Percentiles rank a stretch among this genome's conserved stretches.
Evolutionary conservation across 768 basidiomycete species (phyloP).

Genomic region (Boletus subcaerulescens): DNA sequence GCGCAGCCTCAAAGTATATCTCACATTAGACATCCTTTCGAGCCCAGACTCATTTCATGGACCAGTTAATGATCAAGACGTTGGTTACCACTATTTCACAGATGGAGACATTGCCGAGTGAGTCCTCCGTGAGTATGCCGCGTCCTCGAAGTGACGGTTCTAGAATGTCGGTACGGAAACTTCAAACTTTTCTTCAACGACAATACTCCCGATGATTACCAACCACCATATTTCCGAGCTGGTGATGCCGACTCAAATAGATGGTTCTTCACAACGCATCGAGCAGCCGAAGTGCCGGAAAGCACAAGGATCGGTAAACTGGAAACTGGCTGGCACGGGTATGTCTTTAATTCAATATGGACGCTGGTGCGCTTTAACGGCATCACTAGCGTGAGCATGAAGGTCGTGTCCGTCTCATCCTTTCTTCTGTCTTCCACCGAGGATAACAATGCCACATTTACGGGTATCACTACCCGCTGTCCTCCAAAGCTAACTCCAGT

Average conservation of each 20-base stretch:
- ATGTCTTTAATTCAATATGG: constrained; percentile 2
- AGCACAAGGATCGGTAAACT: constrained; percentile 65
- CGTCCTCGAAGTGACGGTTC: background rate
- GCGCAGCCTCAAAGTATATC: constrained; percentile 66
- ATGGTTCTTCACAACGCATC: constrained; percentile 82
- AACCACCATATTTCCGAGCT: constrained; percentile 75
- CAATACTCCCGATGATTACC: constrained; percentile 75
- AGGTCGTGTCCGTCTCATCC: constrained; percentile 68
- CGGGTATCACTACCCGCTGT: constrained; percentile 40
- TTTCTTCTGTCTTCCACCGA: constrained; percentile 65
- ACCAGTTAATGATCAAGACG: constrained; percentile 70
- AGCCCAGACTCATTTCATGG: background rate
- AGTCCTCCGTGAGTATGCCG: constrained; percentile 21
- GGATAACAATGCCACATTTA: constrained; percentile 54
- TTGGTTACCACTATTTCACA: constrained; percentile 75
- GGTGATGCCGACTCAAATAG: constrained; percentile 71
- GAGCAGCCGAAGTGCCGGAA: constrained; percentile 68
- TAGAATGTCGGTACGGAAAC: constrained; percentile 80
- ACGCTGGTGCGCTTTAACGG: background rate
- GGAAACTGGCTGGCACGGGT: constrained; percentile 75
- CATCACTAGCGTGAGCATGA: constrained; percentile 58
- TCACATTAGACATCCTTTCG: background rate
- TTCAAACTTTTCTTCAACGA: constrained; percentile 87
- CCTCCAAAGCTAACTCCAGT: constrained; percentile 49
- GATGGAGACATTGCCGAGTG: constrained; percentile 79